Evolutionary conservation across 2,329 filamentous ascomycete species (phyloP), one percentile per base, ranked within the genome.

Genomic region (Lachnellula suecica): DNA sequence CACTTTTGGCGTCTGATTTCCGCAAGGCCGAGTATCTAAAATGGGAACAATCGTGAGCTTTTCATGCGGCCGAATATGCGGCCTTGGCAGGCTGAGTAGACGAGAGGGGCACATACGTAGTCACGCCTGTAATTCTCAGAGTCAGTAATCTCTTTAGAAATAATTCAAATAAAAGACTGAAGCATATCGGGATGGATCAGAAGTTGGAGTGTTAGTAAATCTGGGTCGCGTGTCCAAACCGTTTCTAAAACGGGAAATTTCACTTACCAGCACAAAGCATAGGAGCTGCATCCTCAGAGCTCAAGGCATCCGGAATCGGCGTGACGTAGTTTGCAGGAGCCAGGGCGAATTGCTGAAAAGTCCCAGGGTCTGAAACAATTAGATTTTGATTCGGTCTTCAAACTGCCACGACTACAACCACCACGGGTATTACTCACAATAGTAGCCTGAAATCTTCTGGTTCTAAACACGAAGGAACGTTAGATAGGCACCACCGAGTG

Each of bases 331-430:
- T 78, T 3, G 84, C 84, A 9, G 83, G 82, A 0, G 77, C 79
- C 15, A 86, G 65, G 17, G 79, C 79, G 63, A 88, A 89, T 70
- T 88, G 83, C 65, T 88, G 85, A 66, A 88, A 89, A n/a, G 85
- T 89, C 34, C 85, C 85, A 0, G 85, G 85, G 35, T 63, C 64
- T 66, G n/a, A n/a, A n/a, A 13, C 0, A 13, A 41, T 8, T 29
- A 10, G 31, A n/a, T 54, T 37, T 48, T 43, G 20, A 34, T 42
- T 8, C 40, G 23, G 22, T 41, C 11, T 25, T 41, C 15, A 37
- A n/a, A n/a, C n/a, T n/a, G n/a, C n/a, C n/a, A n/a, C 23, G 9
- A 29, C 22, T 35, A 25, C 13, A 24, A 22, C 4, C 11, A 17
- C 2, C 11, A 35, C 37, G 6, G 25, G 29, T 48, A n/a, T 19